These are phyloP conservation scores for Clavariopsis aquatica DNA, from an alignment of 495 filamentous ascomycete species.

Conservation along the genomic window DNA sequence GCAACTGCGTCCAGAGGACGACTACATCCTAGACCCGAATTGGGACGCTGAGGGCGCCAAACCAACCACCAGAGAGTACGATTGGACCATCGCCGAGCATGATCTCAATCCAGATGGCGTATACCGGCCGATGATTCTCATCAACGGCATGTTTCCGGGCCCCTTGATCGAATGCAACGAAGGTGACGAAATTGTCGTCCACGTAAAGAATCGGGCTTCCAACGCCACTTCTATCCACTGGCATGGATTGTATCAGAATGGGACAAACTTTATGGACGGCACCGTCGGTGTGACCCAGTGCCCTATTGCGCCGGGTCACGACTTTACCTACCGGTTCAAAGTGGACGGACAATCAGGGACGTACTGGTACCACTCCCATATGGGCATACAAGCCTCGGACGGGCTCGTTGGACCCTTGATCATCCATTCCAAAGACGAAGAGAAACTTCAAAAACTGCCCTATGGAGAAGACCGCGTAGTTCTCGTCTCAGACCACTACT, in stretches of 20 bases:
- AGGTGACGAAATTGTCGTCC: slow-evolving; percentile 47
- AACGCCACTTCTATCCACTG: slow-evolving; percentile 47
- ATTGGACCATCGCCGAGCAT: slow-evolving; percentile 54
- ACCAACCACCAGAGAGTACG: slow-evolving; percentile 50
- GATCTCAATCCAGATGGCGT: slow-evolving; percentile 57
- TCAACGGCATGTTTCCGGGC: slow-evolving; percentile 38
- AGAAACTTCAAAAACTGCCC: slow-evolving; percentile 44
- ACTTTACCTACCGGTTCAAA: slow-evolving; percentile 45
- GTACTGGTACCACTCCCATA: slow-evolving; percentile 46
- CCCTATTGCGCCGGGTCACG: slow-evolving; percentile 40
- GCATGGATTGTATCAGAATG: slow-evolving; percentile 41
- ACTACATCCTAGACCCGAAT: slow-evolving; percentile 50
- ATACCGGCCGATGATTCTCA: slow-evolving; percentile 50
- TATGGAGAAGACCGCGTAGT: slow-evolving; percentile 57
- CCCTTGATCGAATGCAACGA: slow-evolving; percentile 38
- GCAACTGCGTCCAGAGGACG: slow-evolving; percentile 33
- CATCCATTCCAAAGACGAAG: slow-evolving; percentile 53
- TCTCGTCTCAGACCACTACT: slow-evolving; percentile 61
- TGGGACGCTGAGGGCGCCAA: slow-evolving; percentile 50
- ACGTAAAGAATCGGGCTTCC: slow-evolving; percentile 48
- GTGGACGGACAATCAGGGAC: slow-evolving; percentile 42
- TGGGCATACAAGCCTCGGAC: slow-evolving; percentile 46
- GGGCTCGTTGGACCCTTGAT: slow-evolving; percentile 61
- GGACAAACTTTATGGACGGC: slow-evolving; percentile 40
- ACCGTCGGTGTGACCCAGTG: slow-evolving; percentile 37